Evolutionary conservation across 1,284 basidiomycete genomes (phyloP), one percentile per base, ranked within the genome.

Genomic region (Cutaneotrichosporon sp.): DNA sequence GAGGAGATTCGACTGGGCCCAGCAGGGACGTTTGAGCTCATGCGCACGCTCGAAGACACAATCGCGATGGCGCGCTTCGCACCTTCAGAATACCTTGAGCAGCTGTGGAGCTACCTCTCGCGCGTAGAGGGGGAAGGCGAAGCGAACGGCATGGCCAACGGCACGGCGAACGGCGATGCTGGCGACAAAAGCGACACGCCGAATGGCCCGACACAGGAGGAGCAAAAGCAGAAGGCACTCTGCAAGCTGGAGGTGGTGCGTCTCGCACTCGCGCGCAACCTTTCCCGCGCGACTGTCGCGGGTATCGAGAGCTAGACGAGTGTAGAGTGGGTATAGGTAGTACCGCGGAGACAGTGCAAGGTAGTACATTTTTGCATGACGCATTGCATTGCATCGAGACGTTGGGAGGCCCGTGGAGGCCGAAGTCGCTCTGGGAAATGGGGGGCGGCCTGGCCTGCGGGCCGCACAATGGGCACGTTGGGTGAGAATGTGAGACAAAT

Each of bases 31-130:
- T 77, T 74, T 43, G 76, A 78, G 51, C 66, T 78, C 19, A 64
- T 79, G 50, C 64, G 76, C 2, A 63, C 74, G 16, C 56, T 77
- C n/a, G 75, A 78, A 51, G 75, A 78, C 27, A 64, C 78, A 19
- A 62, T 68, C 6, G 49, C 61, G 2, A 68, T 66, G 37, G 64
- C 73, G 2, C 51, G 53, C 8, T 71, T 61, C 42, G 71, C 72
- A 3, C 63, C 68, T 0, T 47, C 53, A 14, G 68, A 68, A 25
- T 74, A 74, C 52, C 64, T 75, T n/a, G 47, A 52, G 0, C 64
- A 63, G 46, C 47, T 70, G 41, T 54, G 54, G 20, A 29, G 47
- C 9, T 63, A 63, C 38, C 57, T 70, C 12, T 47, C 49, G 17
- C 50, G 44, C 25, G 24, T 29, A 16, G 44, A 49, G 42, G 29